Evolutionary conservation across 495 filamentous ascomycete species (phyloP).

Genomic region (Geopyxis carbonaria): DNA sequence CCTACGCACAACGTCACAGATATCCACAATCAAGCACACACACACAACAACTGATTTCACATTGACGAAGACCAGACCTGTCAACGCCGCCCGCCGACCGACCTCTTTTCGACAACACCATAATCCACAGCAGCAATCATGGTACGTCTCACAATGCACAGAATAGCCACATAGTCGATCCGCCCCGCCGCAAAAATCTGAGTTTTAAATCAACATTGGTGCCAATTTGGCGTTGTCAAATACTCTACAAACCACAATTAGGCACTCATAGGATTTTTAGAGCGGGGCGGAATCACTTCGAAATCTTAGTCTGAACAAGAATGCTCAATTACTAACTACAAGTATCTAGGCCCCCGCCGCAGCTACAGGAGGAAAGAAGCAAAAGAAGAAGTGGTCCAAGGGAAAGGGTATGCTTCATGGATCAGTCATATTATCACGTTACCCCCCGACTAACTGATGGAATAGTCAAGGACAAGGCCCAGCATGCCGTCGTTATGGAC

Average conservation of each 20-base stretch:
- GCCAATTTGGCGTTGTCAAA: not conserved
- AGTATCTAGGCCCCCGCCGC: constrained; percentile 58
- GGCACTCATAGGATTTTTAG: not conserved
- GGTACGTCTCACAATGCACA: constrained; percentile 1
- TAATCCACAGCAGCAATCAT: constrained; percentile 5
- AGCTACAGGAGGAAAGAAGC: constrained; percentile 78
- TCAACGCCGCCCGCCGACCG: not conserved
- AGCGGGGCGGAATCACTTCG: too few species aligned
- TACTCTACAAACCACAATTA: not conserved
- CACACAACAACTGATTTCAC: too few species aligned
- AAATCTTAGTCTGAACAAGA: too few species aligned
- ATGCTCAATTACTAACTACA: too few species aligned
- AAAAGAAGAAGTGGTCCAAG: constrained; percentile 99
- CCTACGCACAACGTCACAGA: too few species aligned
- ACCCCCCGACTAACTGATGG: too few species aligned
- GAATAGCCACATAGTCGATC: not conserved
- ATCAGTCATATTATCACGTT: constrained; percentile 1
- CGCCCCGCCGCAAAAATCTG: not conserved
- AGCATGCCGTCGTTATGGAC: constrained; percentile 66
- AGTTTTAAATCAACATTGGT: not conserved
- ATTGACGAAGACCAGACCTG: too few species aligned
- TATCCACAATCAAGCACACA: too few species aligned
- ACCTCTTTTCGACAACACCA: not conserved
- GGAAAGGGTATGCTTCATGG: constrained; percentile 58
- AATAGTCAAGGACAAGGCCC: constrained; percentile 99